Base-by-base conservation (phyloP, 768 basidiomycete species). In the Lentinula aciculospora region DNA sequence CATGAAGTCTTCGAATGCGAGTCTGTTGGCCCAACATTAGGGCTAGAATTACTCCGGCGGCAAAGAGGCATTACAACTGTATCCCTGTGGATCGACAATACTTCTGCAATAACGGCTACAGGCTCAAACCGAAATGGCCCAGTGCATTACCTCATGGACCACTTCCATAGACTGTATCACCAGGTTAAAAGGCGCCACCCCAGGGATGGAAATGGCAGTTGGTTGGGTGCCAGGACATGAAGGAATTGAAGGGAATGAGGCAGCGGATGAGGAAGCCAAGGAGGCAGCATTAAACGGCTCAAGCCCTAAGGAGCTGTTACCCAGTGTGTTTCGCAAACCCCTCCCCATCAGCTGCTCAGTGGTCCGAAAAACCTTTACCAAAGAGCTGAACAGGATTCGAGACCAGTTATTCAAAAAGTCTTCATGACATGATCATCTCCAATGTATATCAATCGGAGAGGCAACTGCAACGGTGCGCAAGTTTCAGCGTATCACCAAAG, bases 41-140 rank as follows among this genome's bases (percentile, higher is more conserved):
- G 42, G 6, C 13, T 56, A 12, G 37, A 56, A 17, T 19, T 54
- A 4, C 53, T 54, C 32, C 9, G 19, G 34, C 4, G 36, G 36
- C n/a, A 21, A 37, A 37, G 15, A 10, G 5, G 9, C 13, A 15
- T 53, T 2, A 53, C 51, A 13, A 37, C 32, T 4, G 32, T 53
- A 3, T 53, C 51, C 19, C 9, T 53, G 4, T 53, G 51, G 51
- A 28, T 28, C 25, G 51, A 53, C 51, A 53, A 53, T 28, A 53
- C 32, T 4, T 19, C 51, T 2, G 51, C 34, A 12, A 53, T 53
- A 3, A 2, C 42, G n/a, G 40, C 21, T 9, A 44, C 53, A 17
- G 28, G 19, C n/a, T 17, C 15, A 19, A n/a, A n/a, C 39, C 53
- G 7, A 8, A 19, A 8, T 2, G 39, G 53, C 4, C 53, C 51